A percentile compares a stretch with the other conserved stretches of the same genome.
Conservation (phyloP, 2,329 filamentous ascomycete species). For the Chaetomiaceae sp. region DNA sequence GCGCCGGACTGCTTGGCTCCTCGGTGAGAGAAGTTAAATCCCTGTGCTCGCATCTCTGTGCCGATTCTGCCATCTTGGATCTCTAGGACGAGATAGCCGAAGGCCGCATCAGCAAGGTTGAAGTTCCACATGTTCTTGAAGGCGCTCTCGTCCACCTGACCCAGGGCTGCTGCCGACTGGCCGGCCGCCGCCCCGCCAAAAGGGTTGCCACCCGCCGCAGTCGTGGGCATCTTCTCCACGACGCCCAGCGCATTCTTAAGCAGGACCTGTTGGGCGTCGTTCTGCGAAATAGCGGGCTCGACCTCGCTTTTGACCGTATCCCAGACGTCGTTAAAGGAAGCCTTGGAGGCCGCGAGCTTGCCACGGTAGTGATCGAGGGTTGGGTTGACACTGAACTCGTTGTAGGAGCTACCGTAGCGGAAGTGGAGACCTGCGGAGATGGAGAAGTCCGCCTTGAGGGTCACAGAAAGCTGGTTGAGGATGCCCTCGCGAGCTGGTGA, state of each 20-base stretch:
- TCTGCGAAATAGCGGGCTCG: slow-evolving; percentile 86
- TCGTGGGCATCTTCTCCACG: slow-evolving; percentile 96
- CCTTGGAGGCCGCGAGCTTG: slow-evolving; percentile 95
- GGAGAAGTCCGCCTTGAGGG: slow-evolving; percentile 95
- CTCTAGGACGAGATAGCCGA: slow-evolving; percentile 91
- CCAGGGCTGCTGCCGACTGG: slow-evolving; percentile 54
- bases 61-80: slow-evolving; percentile 93
- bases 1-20: slow-evolving; percentile 65
- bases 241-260: slow-evolving; percentile 86
- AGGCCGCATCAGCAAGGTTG: slow-evolving; percentile 93
- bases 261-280: slow-evolving; percentile 87
- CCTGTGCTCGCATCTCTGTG: slow-evolving; percentile 97
- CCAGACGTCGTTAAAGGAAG: slow-evolving; percentile 99
- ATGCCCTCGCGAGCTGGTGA: slow-evolving; percentile 95
- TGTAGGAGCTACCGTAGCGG: slow-evolving; percentile 98
- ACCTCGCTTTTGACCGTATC: slow-evolving; percentile 97
- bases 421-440: slow-evolving; percentile 97
- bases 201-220: slow-evolving; percentile 91
- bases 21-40: slow-evolving; percentile 98
- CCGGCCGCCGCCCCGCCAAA: slow-evolving; percentile 82
- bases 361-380: slow-evolving; percentile 97
- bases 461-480: slow-evolving; percentile 94
- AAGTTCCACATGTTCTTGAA: slow-evolving; percentile 99
- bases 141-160: slow-evolving; percentile 93
- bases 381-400: slow-evolving; percentile 98